Percentiles rank a stretch among this genome's conserved stretches.
Conservation (phyloP, 768 basidiomycete genomes). For the Leccinellum albellum region DNA sequence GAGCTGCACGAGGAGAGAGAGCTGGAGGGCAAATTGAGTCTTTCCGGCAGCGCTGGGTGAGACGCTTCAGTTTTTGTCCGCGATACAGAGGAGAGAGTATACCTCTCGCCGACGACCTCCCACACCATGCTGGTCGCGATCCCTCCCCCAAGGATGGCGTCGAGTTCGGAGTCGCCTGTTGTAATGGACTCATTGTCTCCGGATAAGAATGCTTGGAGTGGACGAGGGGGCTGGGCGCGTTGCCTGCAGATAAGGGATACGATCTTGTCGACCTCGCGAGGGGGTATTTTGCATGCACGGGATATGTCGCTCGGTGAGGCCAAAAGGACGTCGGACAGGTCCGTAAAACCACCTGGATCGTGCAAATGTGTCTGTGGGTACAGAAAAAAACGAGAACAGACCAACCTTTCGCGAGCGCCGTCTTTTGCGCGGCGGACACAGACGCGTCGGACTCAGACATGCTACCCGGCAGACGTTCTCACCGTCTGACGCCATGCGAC, state of each 20-base stretch:
- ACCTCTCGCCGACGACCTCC: conserved; percentile 92
- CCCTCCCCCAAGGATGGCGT: conserved; percentile 73
- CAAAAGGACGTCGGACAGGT: conserved; percentile 49
- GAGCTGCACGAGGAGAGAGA: conserved; percentile 75
- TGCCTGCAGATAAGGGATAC: conserved; percentile 48
- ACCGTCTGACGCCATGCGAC: conserved; percentile 9
- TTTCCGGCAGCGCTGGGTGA: conserved; percentile 83
- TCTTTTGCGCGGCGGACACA: conserved; percentile 32
- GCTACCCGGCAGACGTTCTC: not conserved
- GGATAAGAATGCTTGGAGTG: conserved; percentile 38
- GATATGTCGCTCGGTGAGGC: conserved; percentile 49
- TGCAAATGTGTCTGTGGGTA: not conserved
- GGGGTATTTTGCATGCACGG: conserved; percentile 50
- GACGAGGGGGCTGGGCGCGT: conserved; percentile 35
- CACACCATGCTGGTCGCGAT: conserved; percentile 76
- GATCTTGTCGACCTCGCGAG: conserved; percentile 46
- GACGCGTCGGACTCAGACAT: conserved; percentile 10
- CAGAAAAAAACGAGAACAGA: not conserved
- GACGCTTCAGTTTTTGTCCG: conserved; percentile 1
- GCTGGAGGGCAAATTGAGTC: conserved; percentile 85
- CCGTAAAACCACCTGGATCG: conserved; percentile 45
- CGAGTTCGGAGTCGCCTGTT: conserved; percentile 70
- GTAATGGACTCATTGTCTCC: conserved; percentile 52
- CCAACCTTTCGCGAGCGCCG: conserved; percentile 38
- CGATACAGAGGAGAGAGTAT: conserved; percentile 7